These are phyloP conservation scores for Termitomyces sp. DNA, from an alignment of 768 basidiomycete genomes.

Conservation along the genomic window DNA sequence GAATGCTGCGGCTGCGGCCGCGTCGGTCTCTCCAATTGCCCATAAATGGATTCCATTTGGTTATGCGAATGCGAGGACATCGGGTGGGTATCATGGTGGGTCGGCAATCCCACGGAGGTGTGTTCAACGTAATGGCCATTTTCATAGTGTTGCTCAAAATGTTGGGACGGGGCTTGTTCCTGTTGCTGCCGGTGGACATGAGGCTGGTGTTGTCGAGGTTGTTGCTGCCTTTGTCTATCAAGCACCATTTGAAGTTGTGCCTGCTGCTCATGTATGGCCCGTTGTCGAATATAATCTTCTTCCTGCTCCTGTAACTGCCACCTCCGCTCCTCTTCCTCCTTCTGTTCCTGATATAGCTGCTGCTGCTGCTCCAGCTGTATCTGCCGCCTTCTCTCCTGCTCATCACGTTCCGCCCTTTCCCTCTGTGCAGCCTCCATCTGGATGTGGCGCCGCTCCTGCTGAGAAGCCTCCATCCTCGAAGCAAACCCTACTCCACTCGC, in stretches of 20 bases:
- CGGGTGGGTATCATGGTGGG: not conserved
- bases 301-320: conserved; percentile 16
- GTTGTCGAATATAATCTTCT: conserved; percentile 14
- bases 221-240: conserved; percentile 18
- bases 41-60: not conserved
- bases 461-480: conserved; percentile 14
- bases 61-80: not conserved
- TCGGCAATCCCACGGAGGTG: too few relatives aligned
- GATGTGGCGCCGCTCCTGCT: conserved; percentile 2
- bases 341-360: conserved; percentile 19
- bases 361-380: conserved; percentile 16
- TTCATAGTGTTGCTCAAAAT: too few relatives aligned
- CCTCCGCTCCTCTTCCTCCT: conserved; percentile 18
- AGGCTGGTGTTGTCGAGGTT: conserved; percentile 9
- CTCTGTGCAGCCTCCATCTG: conserved; percentile 17
- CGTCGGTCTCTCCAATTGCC: conserved; percentile 1
- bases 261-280: conserved; percentile 5
- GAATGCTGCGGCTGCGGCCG: conserved; percentile 3
- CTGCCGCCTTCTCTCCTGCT: conserved; percentile 19
- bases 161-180: conserved; percentile 2
- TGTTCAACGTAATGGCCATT: too few relatives aligned
- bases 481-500: conserved; percentile 26
- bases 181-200: conserved; percentile 7
- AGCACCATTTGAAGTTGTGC: conserved; percentile 15
- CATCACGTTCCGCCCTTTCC: conserved; percentile 22